These are phyloP conservation scores for Cystoisospora suis DNA, from an alignment of 169 alveolate genomes.

Conservation along the genomic window DNA sequence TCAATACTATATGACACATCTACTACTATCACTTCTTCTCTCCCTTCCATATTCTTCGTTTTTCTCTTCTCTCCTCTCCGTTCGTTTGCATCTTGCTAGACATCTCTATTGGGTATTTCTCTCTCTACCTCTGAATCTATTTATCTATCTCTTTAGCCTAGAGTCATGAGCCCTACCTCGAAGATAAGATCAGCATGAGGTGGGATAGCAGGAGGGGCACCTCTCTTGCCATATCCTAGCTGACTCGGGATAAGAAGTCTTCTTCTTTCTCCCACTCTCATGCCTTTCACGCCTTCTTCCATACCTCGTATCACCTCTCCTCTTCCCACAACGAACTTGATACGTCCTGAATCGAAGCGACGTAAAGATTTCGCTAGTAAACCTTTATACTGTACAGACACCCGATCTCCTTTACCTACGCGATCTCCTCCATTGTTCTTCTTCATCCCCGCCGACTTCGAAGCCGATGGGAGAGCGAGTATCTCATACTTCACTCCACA, in stretches of 20 bases:
- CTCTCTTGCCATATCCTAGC: slow-evolving; percentile 50
- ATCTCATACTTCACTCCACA: slow-evolving; percentile 3
- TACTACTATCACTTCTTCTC: too few species aligned
- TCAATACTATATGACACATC: too few species aligned
- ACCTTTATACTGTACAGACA: slow-evolving; percentile 37
- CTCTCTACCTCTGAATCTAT: not conserved
- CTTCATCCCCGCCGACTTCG: not conserved
- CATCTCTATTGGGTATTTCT: not conserved
- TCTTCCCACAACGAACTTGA: not conserved
- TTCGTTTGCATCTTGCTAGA: not conserved
- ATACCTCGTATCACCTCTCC: slow-evolving; percentile 43
- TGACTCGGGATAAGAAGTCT: slow-evolving; percentile 30
- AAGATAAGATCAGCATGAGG: slow-evolving; percentile 51
- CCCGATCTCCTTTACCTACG: slow-evolving; percentile 1
- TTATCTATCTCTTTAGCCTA: not conserved
- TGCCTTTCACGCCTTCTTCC: slow-evolving; percentile 34
- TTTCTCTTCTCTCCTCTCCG: not conserved
- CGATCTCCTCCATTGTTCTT: not conserved
- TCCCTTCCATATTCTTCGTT: not conserved
- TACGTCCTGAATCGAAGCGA: slow-evolving; percentile 24
- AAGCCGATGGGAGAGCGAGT: not conserved
- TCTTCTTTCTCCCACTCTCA: slow-evolving; percentile 38
- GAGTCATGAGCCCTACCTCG: slow-evolving; percentile 4
- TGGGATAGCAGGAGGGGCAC: slow-evolving; percentile 55
- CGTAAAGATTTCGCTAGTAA: not conserved